Evolutionary conservation across 2,329 filamentous ascomycete genomes (phyloP).

Genomic region (Polytolypa hystricis): DNA sequence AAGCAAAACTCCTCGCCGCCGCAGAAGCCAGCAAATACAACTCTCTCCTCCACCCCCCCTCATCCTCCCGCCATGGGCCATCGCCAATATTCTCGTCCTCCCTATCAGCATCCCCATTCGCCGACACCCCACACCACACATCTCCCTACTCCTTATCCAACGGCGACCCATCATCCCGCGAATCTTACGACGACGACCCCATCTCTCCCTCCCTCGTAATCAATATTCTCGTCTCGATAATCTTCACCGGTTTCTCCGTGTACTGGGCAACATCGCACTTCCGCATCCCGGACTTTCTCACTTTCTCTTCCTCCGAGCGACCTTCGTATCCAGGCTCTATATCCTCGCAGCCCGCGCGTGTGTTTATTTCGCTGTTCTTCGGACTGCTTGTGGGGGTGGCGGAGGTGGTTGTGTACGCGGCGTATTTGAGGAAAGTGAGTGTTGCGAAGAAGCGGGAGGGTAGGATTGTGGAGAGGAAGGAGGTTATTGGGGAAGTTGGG

Average conservation of each 20-base stretch:
- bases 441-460: conserved; percentile 28
- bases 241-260: conserved; percentile 48
- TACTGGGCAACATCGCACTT: conserved; percentile 34
- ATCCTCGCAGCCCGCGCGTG: conserved; percentile 25
- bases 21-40: conserved; percentile 76
- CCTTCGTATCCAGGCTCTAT: conserved; percentile 10
- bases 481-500: conserved; percentile 13
- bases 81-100: conserved; percentile 41
- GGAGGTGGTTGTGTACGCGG: conserved; percentile 36
- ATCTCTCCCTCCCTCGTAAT: conserved; percentile 54
- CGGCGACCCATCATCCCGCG: conserved; percentile 16
- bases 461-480: conserved; percentile 29
- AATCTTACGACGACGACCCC: conserved; percentile 30
- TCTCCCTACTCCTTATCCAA: conserved; percentile 34
- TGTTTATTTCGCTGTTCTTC: conserved; percentile 30
- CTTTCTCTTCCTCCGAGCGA: conserved; percentile 11
- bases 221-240: conserved; percentile 79
- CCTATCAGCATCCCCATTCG: too few relatives aligned
- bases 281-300: conserved; percentile 21
- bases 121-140: conserved; percentile 27
- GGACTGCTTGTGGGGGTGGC: conserved; percentile 36
- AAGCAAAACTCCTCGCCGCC: conserved; percentile 71
- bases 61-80: too few relatives aligned
- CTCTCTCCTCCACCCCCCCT: conserved; percentile 58
- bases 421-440: conserved; percentile 35